Percentiles rank a stretch among this genome's conserved stretches.
Conservation (phyloP, 1,139 yeast species). For the Kodamaea arcana region DNA sequence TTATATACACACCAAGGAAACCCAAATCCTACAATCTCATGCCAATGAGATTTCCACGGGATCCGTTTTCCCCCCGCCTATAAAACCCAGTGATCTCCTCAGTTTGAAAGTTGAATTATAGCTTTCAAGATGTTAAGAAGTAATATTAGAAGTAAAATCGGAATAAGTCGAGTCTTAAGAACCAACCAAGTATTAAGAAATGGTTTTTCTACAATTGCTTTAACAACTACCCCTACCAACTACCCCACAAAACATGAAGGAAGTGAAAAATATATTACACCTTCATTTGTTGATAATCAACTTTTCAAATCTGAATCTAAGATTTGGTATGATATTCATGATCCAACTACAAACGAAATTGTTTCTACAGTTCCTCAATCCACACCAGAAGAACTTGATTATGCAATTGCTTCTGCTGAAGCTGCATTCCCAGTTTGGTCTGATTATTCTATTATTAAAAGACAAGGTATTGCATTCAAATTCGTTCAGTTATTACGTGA, state of each 20-base stretch:
- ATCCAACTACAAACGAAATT: constrained; percentile 70
- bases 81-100: no score
- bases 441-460: constrained; percentile 55
- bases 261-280: constrained; percentile 48
- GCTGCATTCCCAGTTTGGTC: constrained; percentile 60
- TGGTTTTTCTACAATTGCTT: constrained; percentile 18
- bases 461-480: constrained; percentile 75
- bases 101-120: no score
- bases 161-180: no score
- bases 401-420: constrained; percentile 64
- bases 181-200: constrained; percentile 5
- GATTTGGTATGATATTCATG: constrained; percentile 70
- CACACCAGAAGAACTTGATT: constrained; percentile 61
- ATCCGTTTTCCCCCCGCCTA: no score
- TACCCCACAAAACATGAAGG: constrained; percentile 49
- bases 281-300: constrained; percentile 56
- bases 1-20: no score
- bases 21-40: no score
- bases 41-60: no score
- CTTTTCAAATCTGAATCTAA: constrained; percentile 51
- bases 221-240: constrained; percentile 28
- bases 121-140: no score
- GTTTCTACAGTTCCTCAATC: constrained; percentile 71
- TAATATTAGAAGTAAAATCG: no score
- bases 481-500: constrained; percentile 63